Evolutionary conservation across 2,329 filamentous ascomycete species (phyloP).

Genomic region (Ceratocystiopsis brevicomis): DNA sequence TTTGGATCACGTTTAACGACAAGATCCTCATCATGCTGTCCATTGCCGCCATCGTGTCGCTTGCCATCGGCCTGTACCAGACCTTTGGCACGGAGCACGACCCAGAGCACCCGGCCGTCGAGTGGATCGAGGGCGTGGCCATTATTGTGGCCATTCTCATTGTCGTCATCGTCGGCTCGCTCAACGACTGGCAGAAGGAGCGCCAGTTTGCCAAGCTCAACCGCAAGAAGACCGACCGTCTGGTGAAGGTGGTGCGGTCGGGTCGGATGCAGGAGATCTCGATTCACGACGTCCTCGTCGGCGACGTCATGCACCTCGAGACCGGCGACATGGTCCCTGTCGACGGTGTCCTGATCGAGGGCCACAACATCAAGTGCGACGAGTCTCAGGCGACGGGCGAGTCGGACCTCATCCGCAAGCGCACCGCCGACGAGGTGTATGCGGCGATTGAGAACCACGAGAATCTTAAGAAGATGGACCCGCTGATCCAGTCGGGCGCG

Average conservation of each 20-base stretch:
- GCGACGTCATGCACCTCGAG: constrained; percentile 54
- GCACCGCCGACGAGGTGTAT: constrained; percentile 46
- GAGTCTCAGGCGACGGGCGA: constrained; percentile 66
- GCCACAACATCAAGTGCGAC: constrained; percentile 58
- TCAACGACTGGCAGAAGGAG: constrained; percentile 69
- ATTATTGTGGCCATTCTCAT: constrained; percentile 66
- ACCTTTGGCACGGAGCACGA: constrained; percentile 43
- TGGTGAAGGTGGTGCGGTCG: constrained; percentile 52
- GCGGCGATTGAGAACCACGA: constrained; percentile 48
- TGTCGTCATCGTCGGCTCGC: constrained; percentile 56
- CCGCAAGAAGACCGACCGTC: constrained; percentile 58
- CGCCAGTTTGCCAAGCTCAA: constrained; percentile 62
- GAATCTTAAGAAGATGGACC: constrained; percentile 53
- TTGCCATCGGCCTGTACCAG: constrained; percentile 59
- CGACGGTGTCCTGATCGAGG: constrained; percentile 53
- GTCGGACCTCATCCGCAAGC: constrained; percentile 56
- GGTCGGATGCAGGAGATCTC: constrained; percentile 52
- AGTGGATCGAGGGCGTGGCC: constrained; percentile 69
- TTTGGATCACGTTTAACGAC: constrained; percentile 74
- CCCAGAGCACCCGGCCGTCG: constrained; percentile 34
- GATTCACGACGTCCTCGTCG: constrained; percentile 48
- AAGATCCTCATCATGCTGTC: constrained; percentile 60
- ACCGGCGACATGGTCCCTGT: constrained; percentile 58
- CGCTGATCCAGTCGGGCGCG: constrained; percentile 69
- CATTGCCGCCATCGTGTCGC: constrained; percentile 50